These are phyloP conservation scores for Mucor irregularis DNA, from an alignment of 371 early-diverging fungal genomes.

Conservation along the genomic window DNA sequence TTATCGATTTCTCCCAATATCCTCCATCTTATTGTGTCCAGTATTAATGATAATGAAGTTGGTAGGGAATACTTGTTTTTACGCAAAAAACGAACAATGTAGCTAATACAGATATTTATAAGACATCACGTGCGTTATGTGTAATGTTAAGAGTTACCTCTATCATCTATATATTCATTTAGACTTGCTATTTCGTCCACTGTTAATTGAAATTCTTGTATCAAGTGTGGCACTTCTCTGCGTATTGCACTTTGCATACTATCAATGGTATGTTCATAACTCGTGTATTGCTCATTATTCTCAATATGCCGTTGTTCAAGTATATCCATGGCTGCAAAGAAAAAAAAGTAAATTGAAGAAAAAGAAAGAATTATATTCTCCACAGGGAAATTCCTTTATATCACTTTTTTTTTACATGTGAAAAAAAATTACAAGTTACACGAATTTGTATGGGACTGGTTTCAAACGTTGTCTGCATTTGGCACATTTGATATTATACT, in stretches of 20 bases:
- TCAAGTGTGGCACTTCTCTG: constrained; percentile 37
- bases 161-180: constrained; percentile 41
- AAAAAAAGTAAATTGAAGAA: neutral
- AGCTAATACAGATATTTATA: no score
- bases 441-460: neutral
- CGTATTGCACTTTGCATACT: constrained; percentile 36
- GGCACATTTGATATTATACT: no score
- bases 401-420: neutral
- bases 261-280: constrained; percentile 29
- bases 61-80: constrained; percentile 39
- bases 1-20: constrained; percentile 30
- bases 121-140: no score
- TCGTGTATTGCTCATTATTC: constrained; percentile 24
- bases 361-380: neutral
- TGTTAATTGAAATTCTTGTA: constrained; percentile 36
- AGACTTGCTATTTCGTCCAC: constrained; percentile 22
- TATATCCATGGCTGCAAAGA: constrained; percentile 3
- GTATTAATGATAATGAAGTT: constrained; percentile 31
- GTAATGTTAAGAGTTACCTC: no score
- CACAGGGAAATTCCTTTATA: neutral
- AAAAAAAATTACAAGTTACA: neutral
- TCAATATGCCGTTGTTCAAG: constrained; percentile 9
- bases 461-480: no score
- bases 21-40: constrained; percentile 48
- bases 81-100: constrained; percentile 42